Evolutionary conservation across 2,329 filamentous ascomycete genomes (phyloP).

Genomic region (Colletotrichum australisinense): DNA sequence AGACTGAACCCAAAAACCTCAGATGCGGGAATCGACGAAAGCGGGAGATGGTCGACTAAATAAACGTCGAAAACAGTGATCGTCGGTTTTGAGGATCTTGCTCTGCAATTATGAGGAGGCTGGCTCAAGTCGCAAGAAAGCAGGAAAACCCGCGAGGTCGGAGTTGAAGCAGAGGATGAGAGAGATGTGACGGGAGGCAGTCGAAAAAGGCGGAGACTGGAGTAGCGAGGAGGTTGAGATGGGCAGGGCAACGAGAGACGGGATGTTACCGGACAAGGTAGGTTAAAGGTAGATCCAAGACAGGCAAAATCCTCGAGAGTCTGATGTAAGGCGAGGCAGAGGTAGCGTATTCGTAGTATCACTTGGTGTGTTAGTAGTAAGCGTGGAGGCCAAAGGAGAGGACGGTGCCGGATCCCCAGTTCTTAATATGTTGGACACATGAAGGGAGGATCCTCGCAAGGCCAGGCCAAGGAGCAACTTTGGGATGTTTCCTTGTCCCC

Average conservation of each 20-base stretch:
- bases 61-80: background rate
- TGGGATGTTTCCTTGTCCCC: background rate
- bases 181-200: conserved; percentile 5
- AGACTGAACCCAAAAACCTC: background rate
- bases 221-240: conserved; percentile 8
- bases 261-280: conserved; percentile 21
- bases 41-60: background rate
- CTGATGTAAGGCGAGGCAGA: background rate
- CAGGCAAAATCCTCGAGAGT: conserved; percentile 16
- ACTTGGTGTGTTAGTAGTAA: too few relatives aligned
- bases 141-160: background rate
- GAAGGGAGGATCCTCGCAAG: conserved; percentile 26
- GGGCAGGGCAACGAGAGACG: conserved; percentile 21
- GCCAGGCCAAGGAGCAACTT: conserved; percentile 12
- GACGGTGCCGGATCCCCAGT: conserved; percentile 31
- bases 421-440: conserved; percentile 25
- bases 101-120: conserved; percentile 15
- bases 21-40: background rate
- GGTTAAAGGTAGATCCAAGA: background rate
- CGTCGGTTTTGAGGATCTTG: background rate
- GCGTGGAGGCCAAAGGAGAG: background rate
- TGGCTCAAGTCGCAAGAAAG: conserved; percentile 1
- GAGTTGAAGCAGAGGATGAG: background rate
- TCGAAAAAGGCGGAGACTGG: conserved; percentile 8
- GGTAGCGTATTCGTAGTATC: background rate